Percentiles rank a stretch among this genome's conserved stretches.
phyloP scores from a whole-genome alignment of 768 basidiomycete genomes.

The Vararia minispora region DNA sequence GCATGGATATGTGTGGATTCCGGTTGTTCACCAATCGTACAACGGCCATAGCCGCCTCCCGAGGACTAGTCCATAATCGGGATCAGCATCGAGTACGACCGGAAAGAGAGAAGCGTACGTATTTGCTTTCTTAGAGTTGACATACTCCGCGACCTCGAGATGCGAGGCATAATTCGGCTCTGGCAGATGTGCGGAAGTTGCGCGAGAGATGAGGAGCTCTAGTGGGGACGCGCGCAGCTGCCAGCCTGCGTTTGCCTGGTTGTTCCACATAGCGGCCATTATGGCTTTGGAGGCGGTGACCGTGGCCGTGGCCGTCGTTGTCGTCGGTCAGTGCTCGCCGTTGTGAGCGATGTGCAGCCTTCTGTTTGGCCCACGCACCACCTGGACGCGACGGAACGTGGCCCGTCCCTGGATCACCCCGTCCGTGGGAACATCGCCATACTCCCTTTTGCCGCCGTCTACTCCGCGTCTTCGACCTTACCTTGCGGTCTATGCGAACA shows the following conservation, averaged over 20 bases:
- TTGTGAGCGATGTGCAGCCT: too few relatives aligned
- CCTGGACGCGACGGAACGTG: too few relatives aligned
- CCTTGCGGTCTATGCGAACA: too few relatives aligned
- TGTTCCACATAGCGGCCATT: conserved; percentile 11
- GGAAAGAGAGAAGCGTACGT: conserved; percentile 40
- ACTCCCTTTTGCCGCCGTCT: too few relatives aligned
- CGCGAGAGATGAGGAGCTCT: conserved; percentile 65
- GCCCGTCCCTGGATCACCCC: too few relatives aligned
- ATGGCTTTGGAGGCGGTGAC: too few relatives aligned
- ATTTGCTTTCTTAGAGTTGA: conserved; percentile 95
- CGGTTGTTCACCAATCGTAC: conserved; percentile 84
- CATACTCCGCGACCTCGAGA: conserved; percentile 86
- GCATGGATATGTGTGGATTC: conserved; percentile 83
- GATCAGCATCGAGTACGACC: neutral
- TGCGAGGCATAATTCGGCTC: conserved; percentile 90
- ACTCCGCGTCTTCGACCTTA: too few relatives aligned
- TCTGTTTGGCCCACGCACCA: too few relatives aligned
- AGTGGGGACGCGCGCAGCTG: conserved; percentile 52
- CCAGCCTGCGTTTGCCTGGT: conserved; percentile 7
- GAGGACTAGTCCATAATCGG: conserved; percentile 48
- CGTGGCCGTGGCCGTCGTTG: too few relatives aligned
- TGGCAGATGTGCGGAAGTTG: conserved; percentile 75
- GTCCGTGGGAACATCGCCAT: too few relatives aligned
- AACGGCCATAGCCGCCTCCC: conserved; percentile 82
- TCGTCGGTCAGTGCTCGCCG: too few relatives aligned